phyloP scores from a whole-genome alignment of 495 filamentous ascomycete species.

The Venustampulla echinocandica region DNA sequence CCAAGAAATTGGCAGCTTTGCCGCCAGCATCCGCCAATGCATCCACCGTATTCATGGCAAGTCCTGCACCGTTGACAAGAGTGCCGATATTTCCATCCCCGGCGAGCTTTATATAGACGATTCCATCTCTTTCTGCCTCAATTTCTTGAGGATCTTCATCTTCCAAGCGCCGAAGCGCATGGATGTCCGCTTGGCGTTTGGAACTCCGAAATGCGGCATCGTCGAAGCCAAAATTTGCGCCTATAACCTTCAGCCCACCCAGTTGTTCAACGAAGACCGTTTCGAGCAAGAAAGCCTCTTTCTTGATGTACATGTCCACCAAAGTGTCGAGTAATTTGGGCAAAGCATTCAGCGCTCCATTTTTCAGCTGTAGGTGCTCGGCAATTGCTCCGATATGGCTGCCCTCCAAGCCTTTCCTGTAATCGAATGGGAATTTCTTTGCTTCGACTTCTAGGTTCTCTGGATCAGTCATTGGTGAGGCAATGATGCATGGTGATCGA shows the following conservation, averaged over 20 bases:
- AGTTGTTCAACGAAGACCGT: constrained; percentile 34
- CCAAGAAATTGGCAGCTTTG: constrained; percentile 71
- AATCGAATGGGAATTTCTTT: constrained; percentile 55
- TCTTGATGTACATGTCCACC: constrained; percentile 52
- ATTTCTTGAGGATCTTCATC: constrained; percentile 50
- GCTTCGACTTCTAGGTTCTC: constrained; percentile 25
- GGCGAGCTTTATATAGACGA: constrained; percentile 30
- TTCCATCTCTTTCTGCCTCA: constrained; percentile 60
- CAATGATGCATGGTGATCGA: constrained; percentile 57
- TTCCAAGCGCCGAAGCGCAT: constrained; percentile 42
- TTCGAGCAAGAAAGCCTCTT: constrained; percentile 58
- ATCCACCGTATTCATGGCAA: constrained; percentile 90
- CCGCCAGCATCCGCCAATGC: constrained; percentile 58
- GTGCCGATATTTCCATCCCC: constrained; percentile 24
- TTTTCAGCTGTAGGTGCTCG: constrained; percentile 43
- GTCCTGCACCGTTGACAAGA: constrained; percentile 66
- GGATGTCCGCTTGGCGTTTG: constrained; percentile 56
- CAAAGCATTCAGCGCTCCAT: constrained; percentile 31
- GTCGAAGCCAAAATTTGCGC: constrained; percentile 60
- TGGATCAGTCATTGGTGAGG: constrained; percentile 41
- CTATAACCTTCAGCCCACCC: constrained; percentile 38
- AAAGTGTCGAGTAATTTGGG: constrained; percentile 44
- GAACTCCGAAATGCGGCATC: constrained; percentile 65
- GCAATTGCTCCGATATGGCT: constrained; percentile 34
- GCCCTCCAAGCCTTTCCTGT: constrained; percentile 31